These are phyloP conservation scores for Sugiyamaella japonica DNA, from an alignment of 1,139 yeast genomes.

Conservation along the genomic window DNA sequence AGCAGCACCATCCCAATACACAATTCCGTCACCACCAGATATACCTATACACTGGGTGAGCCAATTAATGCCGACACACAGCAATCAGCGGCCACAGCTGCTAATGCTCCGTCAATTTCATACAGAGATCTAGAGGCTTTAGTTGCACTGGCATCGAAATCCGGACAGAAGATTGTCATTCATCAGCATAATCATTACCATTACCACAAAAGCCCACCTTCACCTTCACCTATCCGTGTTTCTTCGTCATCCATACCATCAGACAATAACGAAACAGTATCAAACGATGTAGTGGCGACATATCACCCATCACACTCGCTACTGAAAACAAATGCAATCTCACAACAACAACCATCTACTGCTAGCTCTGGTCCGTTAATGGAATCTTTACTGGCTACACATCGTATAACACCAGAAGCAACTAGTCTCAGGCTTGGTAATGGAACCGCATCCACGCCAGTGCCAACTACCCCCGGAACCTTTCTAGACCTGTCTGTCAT, in stretches of 20 bases:
- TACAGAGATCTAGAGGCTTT: slow-evolving; percentile 34
- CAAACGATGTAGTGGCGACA: not conserved
- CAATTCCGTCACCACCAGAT: slow-evolving; percentile 3
- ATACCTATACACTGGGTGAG: slow-evolving; percentile 17
- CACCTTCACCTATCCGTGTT: not conserved
- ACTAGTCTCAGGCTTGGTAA: slow-evolving; percentile 4
- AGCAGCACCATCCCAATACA: not conserved
- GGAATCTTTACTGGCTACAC: slow-evolving; percentile 16
- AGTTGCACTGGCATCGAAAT: slow-evolving; percentile 58
- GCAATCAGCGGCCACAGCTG: slow-evolving; percentile 1
- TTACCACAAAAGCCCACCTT: slow-evolving; percentile 16
- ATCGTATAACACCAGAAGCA: slow-evolving; percentile 8
- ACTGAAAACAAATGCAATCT: not conserved
- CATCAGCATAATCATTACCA: slow-evolving; percentile 74
- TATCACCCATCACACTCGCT: not conserved
- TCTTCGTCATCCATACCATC: not conserved
- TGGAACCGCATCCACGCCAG: slow-evolving; percentile 12
- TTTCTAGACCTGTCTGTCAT: slow-evolving; percentile 31
- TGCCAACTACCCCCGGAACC: slow-evolving; percentile 21
- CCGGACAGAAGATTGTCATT: slow-evolving; percentile 63
- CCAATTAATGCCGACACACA: slow-evolving; percentile 10
- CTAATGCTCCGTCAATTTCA: slow-evolving; percentile 18
- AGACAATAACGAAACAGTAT: not conserved
- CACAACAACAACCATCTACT: not conserved
- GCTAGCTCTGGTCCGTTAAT: not conserved